Evolutionary conservation across 1,139 yeast species (phyloP), one percentile per base, ranked within the genome.

Genomic region (Geotrichum phurueaensis): DNA sequence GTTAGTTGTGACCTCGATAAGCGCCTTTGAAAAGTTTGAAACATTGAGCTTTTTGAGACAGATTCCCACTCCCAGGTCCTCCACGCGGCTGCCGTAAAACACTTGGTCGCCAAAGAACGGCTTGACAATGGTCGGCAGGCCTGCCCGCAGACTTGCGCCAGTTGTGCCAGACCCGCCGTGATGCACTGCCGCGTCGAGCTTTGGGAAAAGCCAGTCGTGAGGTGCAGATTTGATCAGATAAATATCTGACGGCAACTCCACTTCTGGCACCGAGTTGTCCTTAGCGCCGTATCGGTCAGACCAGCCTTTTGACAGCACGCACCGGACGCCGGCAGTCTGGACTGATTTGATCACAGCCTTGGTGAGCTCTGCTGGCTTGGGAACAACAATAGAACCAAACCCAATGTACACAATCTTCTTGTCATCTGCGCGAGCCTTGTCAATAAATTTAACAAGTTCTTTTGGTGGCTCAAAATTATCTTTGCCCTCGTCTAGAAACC

Each of bases 141-240:
- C 99, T 10, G 90, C 87, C 64, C 94, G 76, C 61, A 92, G 72
- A 3, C 95, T 82, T 0, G 97, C 97, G 10, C 98, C 98, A 0
- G 98, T 91, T 0, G 98, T 90, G 1, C 99, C 99, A 0, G 96
- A 87, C 0, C 99, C 99, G 49, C 99, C 99, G 73, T 92, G 99
- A 70, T 92, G 99, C 3, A 92, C 97, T 0, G 96, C 96, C 0
- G 94, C 97, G 74, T 92, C 97, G 51, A 94, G 78, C 65, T 83
- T 84, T 0, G 94, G 87, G 74, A 92, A 92, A 52, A 92, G 76
- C 98, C 98, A 94, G 73, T 91, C 97, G 71, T 92, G 99, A 0
- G 97, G 97, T 23, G 89, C 79, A 13, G 86, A 72, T 3, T 94
- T 94, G n/a, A 89, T 77, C 65, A 84, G 84, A 70, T 76, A 88